Evolutionary conservation across 163 green algal genomes (phyloP), one percentile per base, ranked within the genome.

Genomic region (Scenedesmus sp.): DNA sequence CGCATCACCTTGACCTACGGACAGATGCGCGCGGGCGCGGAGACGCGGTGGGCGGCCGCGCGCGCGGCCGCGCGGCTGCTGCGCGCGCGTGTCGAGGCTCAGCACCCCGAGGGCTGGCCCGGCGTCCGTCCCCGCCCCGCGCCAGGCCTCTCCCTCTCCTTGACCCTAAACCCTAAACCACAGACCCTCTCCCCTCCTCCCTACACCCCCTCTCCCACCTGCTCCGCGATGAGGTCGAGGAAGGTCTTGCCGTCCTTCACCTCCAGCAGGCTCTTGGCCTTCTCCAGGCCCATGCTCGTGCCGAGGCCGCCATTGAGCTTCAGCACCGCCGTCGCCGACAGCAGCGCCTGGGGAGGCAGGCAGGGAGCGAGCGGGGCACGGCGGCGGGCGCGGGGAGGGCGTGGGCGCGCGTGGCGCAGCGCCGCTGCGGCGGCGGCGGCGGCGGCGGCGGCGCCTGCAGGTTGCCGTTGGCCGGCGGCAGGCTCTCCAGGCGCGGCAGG

Each of bases 251-350:
- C 94, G 20, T 97, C 87, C 82, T 95, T 94, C 14, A 93, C 93
- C 62, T 86, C 80, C 64, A 98, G 88, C 79, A 98, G 86, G 48
- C 80, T 91, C 88, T 98, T 98, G 63, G 94, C 94, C 77, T 96
- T 97, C 75, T 97, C 95, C 69, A 97, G 86, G 2, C 95, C 95
- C 95, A 98, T 98, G 75, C 77, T 92, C 17, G 95, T 98, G 64
- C 95, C 95, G 60, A 98, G 84, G 0, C 95, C 95, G 42, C 95
- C 95, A 34, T 98, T 98, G 1, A 98, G 92, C 90, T 98, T 98
- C 22, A 98, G 85, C 63, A 98, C 93, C 0, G 93, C 95, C 15
- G 94, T 96, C 69, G 93, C 76, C 18, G 83, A 81, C 63, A 98
- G 87, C 63, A 98, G 69, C 0, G 57, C 70, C 73, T 81, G 73